Conservation (phyloP, 306 rosid species). For the Lathyrus tuberosus region DNA sequence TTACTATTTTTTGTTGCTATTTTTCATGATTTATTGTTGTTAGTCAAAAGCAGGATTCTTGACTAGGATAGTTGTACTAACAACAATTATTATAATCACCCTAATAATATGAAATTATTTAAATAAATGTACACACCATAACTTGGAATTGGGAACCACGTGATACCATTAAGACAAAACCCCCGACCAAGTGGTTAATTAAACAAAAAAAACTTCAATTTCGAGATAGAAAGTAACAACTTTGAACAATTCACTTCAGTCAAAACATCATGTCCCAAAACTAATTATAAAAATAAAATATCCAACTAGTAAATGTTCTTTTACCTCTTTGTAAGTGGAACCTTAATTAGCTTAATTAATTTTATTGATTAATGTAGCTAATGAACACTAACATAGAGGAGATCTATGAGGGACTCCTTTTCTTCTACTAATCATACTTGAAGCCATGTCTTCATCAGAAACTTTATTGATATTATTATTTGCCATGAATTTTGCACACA, state of each 20-base stretch:
- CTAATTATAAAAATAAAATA: constrained; percentile 25
- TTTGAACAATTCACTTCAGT: constrained; percentile 61
- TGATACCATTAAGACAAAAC: constrained; percentile 94
- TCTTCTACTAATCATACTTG: constrained; percentile 82
- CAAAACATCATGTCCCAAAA: constrained; percentile 50
- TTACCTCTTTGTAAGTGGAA: not conserved
- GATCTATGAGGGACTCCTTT: constrained; percentile 97
- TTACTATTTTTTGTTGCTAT: not conserved
- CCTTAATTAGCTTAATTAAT: constrained; percentile 21
- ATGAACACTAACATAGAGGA: constrained; percentile 79
- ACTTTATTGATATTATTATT: constrained; percentile 51
- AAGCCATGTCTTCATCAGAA: constrained; percentile 76
- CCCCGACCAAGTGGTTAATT: constrained; percentile 97
- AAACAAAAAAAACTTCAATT: constrained; percentile 55
- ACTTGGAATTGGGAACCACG: constrained; percentile 99
- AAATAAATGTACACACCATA: constrained; percentile 55
- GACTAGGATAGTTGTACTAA: constrained; percentile 37
- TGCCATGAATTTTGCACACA: constrained; percentile 63
- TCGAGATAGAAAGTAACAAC: constrained; percentile 43
- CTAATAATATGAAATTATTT: not conserved
- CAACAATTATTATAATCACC: constrained; percentile 36
- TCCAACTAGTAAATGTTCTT: constrained; percentile 12
- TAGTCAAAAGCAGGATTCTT: constrained; percentile 43
- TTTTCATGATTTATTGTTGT: not conserved
- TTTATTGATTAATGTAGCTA: constrained; percentile 23